Evolutionary conservation across 73 alveolate genomes (phyloP).

Genomic region (Paramecium pentaurelia): DNA sequence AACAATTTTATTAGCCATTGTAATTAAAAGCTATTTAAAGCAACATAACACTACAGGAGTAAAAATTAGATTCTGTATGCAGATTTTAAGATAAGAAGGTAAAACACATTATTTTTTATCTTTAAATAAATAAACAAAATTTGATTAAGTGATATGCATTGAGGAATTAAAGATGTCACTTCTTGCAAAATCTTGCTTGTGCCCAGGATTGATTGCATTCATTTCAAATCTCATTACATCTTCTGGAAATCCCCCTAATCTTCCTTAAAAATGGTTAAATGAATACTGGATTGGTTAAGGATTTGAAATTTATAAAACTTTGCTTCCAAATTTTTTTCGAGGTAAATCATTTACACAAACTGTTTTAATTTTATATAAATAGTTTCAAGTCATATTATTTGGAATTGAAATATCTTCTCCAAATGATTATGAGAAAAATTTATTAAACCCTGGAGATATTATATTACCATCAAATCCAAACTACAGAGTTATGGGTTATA

Average conservation of each 20-base stretch:
- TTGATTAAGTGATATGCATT: conserved; percentile 91
- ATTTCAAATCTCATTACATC: conserved; percentile 86
- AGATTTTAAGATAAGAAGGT: conserved; percentile 90
- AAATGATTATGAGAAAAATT: conserved; percentile 70
- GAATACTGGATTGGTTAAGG: conserved; percentile 94
- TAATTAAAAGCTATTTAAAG: conserved; percentile 81
- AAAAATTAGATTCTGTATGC: conserved; percentile 71
- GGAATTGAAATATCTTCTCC: conserved; percentile 85
- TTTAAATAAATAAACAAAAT: conserved; percentile 68
- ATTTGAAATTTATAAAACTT: conserved; percentile 87
- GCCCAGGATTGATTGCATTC: conserved; percentile 91
- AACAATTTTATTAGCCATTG: conserved; percentile 91
- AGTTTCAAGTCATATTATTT: conserved; percentile 79
- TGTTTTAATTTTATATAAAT: conserved; percentile 79
- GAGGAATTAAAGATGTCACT: conserved; percentile 89
- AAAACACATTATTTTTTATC: conserved; percentile 92
- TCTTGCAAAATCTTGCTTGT: conserved; percentile 89
- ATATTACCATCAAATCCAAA: conserved; percentile 70
- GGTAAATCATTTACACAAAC: conserved; percentile 79
- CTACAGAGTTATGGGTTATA: conserved; percentile 66
- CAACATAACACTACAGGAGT: background rate
- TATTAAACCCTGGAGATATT: conserved; percentile 84
- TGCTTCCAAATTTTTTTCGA: conserved; percentile 68
- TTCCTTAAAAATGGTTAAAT: conserved; percentile 83
- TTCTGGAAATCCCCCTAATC: conserved; percentile 75